These are phyloP conservation scores for Blastobotrys terrestris DNA, from an alignment of 805 yeast species.

Conservation along the genomic window DNA sequence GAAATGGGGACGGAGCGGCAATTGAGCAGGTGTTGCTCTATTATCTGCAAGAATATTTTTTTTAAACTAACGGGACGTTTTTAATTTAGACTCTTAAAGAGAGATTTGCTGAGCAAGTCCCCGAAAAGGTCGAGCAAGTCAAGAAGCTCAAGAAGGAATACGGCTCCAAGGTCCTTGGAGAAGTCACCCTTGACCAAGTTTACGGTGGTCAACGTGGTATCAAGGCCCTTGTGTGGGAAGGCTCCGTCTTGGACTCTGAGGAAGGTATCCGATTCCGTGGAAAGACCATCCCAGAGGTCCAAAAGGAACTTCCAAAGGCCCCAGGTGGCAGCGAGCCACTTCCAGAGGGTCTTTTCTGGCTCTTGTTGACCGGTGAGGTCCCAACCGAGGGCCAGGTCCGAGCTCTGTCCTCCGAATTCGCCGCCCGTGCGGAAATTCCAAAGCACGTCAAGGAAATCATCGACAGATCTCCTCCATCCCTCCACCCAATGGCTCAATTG, in stretches of 20 bases:
- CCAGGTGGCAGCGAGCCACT: constrained; percentile 62
- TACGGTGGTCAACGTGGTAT: constrained; percentile 92
- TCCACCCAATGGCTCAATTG: constrained; percentile 83
- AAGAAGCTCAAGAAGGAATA: constrained; percentile 82
- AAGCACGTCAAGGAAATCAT: constrained; percentile 53
- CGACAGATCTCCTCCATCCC: constrained; percentile 56
- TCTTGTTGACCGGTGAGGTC: constrained; percentile 64
- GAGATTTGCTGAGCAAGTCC: constrained; percentile 87
- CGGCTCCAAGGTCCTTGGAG: constrained; percentile 73
- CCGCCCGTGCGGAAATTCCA: constrained; percentile 60
- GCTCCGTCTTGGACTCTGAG: constrained; percentile 75
- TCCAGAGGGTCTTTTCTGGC: constrained; percentile 67
- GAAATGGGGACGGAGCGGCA: background rate
- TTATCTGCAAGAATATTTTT: background rate
- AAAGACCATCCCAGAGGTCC: constrained; percentile 73
- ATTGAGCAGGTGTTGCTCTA: background rate
- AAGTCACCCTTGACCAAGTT: constrained; percentile 70
- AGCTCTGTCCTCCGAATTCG: constrained; percentile 53
- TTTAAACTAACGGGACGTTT: background rate
- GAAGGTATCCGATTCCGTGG: constrained; percentile 88
- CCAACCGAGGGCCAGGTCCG: constrained; percentile 57
- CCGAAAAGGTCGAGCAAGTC: constrained; percentile 87
- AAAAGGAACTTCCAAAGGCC: constrained; percentile 66
- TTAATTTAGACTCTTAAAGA: constrained; percentile 66
- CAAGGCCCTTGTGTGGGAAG: constrained; percentile 83